These are phyloP conservation scores for Actinidia arguta DNA, from an alignment of 179 eudicot genomes.

Conservation along the genomic window DNA sequence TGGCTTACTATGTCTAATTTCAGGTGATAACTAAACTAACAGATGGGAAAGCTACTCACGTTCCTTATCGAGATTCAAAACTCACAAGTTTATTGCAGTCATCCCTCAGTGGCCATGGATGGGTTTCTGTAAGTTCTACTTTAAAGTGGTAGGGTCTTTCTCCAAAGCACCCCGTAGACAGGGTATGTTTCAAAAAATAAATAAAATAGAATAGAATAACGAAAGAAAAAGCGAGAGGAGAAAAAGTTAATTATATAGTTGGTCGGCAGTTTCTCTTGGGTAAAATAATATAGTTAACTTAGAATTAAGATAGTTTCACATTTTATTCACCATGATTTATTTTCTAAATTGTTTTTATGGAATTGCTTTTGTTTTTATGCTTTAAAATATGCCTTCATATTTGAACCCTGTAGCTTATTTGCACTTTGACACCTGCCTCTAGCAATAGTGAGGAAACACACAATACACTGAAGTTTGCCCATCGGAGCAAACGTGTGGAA, in stretches of 20 bases:
- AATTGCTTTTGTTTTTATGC: too few species aligned
- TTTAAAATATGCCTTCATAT: too few species aligned
- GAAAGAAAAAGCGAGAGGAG: neutral
- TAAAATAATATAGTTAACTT: too few species aligned
- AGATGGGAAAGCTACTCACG: conserved; percentile 96
- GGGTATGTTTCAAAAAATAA: too few species aligned
- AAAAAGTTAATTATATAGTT: too few species aligned
- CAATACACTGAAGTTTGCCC: conserved; percentile 95
- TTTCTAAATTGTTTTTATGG: neutral
- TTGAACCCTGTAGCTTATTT: conserved; percentile 66
- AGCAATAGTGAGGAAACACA: conserved; percentile 99
- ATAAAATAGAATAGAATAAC: conserved; percentile 1
- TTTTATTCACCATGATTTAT: too few species aligned
- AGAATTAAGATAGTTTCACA: too few species aligned
- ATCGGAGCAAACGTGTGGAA: conserved; percentile 98
- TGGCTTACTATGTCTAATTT: too few species aligned
- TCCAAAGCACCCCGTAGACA: too few species aligned
- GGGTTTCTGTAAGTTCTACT: conserved; percentile 84
- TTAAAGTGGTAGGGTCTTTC: too few species aligned
- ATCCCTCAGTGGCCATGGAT: conserved; percentile 96
- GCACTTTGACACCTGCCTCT: conserved; percentile 98
- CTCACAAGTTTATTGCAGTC: conserved; percentile 97
- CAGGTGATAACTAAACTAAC: conserved; percentile 98
- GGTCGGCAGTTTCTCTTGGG: too few species aligned
- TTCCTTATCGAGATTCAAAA: conserved; percentile 98